phyloP scores from a whole-genome alignment of 2,329 filamentous ascomycete genomes.

The Diaporthe vaccinii region DNA sequence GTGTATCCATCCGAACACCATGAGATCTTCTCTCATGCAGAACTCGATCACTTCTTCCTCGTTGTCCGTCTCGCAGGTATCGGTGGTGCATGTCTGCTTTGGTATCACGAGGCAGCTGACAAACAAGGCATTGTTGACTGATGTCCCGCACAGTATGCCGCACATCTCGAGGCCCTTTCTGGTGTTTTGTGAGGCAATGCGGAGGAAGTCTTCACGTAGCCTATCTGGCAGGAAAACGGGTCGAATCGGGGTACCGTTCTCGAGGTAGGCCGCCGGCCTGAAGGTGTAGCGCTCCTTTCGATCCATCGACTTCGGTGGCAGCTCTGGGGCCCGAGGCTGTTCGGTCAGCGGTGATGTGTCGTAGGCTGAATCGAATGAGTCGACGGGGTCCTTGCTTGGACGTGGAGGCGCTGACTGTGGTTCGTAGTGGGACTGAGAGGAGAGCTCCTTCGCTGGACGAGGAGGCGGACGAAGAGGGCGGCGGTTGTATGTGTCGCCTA shows the following conservation, averaged over 20 bases:
- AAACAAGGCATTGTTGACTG: constrained; percentile 94
- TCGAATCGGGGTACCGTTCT: constrained; percentile 88
- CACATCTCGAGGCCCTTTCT: constrained; percentile 89
- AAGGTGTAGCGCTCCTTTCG: constrained; percentile 79
- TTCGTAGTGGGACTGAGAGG: constrained; percentile 44
- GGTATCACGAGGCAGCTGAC: constrained; percentile 90
- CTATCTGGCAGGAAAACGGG: constrained; percentile 87
- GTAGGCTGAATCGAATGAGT: constrained; percentile 11
- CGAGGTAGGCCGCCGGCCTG: constrained; percentile 86
- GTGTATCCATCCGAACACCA: constrained; percentile 97
- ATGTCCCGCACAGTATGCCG: constrained; percentile 90
- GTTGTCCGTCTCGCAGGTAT: constrained; percentile 95
- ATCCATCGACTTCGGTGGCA: constrained; percentile 51
- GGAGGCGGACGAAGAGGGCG: constrained; percentile 38
- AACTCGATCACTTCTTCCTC: constrained; percentile 89
- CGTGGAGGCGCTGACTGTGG: constrained; percentile 47
- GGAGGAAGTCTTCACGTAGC: constrained; percentile 81
- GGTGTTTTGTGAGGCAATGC: constrained; percentile 83
- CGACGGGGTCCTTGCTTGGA: constrained; percentile 54
- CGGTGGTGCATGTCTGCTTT: constrained; percentile 88
- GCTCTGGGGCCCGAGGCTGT: constrained; percentile 22
- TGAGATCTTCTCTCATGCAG: constrained; percentile 84
- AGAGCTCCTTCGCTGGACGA: constrained; percentile 48
- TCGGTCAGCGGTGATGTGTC: constrained; percentile 25
- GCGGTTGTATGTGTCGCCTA: constrained; percentile 12